These are phyloP conservation scores for Angophora floribunda DNA, from an alignment of 345 rosid genomes.

Conservation along the genomic window DNA sequence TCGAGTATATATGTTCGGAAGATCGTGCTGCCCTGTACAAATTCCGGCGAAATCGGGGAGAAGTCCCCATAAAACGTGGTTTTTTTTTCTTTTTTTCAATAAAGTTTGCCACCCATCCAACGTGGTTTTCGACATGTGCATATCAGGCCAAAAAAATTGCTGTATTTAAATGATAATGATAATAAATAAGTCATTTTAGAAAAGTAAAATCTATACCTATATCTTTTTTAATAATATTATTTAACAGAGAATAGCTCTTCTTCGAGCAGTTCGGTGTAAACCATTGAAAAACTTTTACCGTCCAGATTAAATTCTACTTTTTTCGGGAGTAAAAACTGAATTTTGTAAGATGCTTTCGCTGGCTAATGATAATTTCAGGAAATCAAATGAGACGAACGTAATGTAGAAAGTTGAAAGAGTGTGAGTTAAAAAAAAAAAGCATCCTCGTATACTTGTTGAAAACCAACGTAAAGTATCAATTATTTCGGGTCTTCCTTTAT, in stretches of 20 bases:
- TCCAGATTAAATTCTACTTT: not conserved
- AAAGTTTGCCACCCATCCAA: not conserved
- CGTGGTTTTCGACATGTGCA: not conserved
- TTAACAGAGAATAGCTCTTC: not conserved
- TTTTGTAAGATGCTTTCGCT: not conserved
- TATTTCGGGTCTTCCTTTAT: not conserved
- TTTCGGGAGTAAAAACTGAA: not conserved
- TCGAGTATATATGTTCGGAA: not conserved
- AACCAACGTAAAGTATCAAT: not conserved
- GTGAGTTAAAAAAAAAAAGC: not conserved
- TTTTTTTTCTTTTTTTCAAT: rapidly evolving
- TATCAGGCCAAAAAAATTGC: not conserved
- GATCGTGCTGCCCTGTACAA: not conserved
- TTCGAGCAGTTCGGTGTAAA: not conserved
- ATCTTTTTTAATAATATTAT: not conserved
- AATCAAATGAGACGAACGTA: not conserved
- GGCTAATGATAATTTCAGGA: not conserved
- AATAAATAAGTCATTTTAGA: not conserved
- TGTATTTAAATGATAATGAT: not conserved
- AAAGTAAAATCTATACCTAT: not conserved
- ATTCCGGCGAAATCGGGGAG: not conserved
- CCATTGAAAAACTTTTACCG: not conserved
- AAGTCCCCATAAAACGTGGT: not conserved
- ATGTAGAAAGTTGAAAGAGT: not conserved
- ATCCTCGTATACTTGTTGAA: not conserved